Percentiles rank a stretch among this genome's conserved stretches.
Conservation (phyloP, 2,329 filamentous ascomycete species). For the Aspergillus sergii region DNA sequence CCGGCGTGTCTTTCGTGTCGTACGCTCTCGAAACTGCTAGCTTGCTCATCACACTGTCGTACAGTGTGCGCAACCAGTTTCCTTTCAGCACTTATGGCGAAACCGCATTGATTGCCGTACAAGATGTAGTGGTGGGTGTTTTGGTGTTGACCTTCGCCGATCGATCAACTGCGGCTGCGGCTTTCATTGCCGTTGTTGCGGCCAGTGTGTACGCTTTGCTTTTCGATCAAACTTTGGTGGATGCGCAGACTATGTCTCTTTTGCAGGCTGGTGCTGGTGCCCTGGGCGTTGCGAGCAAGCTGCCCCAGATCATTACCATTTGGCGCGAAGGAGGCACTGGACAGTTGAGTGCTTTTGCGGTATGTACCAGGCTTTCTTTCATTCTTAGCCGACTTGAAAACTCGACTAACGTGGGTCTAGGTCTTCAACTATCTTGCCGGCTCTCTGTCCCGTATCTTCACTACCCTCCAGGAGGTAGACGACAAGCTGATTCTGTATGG, state of each 20-base stretch:
- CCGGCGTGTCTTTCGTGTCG: constrained; percentile 83
- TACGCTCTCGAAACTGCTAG: constrained; percentile 89
- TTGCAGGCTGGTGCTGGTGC: constrained; percentile 83
- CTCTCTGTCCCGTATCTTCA: constrained; percentile 93
- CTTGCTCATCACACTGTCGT: constrained; percentile 87
- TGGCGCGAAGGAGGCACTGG: constrained; percentile 85
- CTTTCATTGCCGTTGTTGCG: constrained; percentile 77
- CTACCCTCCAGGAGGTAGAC: constrained; percentile 94
- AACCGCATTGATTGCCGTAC: constrained; percentile 84
- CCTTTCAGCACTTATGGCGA: constrained; percentile 98
- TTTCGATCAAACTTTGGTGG: constrained; percentile 61
- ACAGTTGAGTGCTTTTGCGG: constrained; percentile 93
- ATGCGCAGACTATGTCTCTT: constrained; percentile 68
- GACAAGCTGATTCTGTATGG: constrained; percentile 95
- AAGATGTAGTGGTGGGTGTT: constrained; percentile 87
- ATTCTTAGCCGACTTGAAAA: not conserved
- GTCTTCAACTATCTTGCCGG: constrained; percentile 98
- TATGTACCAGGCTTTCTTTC: constrained; percentile 53
- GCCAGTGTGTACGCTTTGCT: constrained; percentile 72
- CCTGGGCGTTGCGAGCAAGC: constrained; percentile 83
- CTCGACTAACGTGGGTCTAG: constrained; percentile 49
- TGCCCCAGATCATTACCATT: constrained; percentile 89
- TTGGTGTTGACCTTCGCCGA: constrained; percentile 84
- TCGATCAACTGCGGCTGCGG: constrained; percentile 66
- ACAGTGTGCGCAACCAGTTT: constrained; percentile 87